These are phyloP conservation scores for Sordariomycetes sp. DNA, from an alignment of 2,329 filamentous ascomycete genomes.

Conservation along the genomic window DNA sequence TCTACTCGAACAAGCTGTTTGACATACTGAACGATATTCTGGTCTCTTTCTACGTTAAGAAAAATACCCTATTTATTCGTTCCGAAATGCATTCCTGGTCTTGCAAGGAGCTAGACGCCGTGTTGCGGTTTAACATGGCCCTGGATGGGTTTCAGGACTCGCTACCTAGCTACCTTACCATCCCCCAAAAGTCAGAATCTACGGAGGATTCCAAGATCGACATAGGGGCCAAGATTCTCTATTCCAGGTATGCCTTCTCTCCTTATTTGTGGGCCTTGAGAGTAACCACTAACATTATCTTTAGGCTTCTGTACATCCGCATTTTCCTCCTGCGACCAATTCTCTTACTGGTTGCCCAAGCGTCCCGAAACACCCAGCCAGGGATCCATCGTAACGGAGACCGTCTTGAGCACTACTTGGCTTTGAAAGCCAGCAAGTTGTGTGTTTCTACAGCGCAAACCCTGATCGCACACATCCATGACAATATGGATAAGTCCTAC, in stretches of 20 bases:
- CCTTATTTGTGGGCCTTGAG: background rate
- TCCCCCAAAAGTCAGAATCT: background rate
- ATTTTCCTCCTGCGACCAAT: conserved; percentile 3
- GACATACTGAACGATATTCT: conserved; percentile 4
- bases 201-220: background rate
- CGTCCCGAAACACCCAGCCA: background rate
- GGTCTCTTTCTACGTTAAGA: conserved; percentile 1
- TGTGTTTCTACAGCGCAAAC: conserved; percentile 4
- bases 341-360: background rate
- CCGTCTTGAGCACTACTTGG: background rate
- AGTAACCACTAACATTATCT: background rate
- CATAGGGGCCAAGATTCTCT: conserved; percentile 2
- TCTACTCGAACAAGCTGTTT: conserved; percentile 5
- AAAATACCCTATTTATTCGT: background rate
- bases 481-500: conserved; percentile 4
- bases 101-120: background rate
- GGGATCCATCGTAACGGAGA: background rate
- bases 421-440: background rate
- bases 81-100: background rate
- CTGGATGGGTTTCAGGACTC: background rate
- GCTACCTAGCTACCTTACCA: background rate
- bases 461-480: conserved; percentile 3
- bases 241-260: conserved; percentile 2
- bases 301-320: conserved; percentile 3
- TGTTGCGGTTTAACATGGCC: background rate